phyloP scores from a whole-genome alignment of 2,329 filamentous ascomycete genomes.

The Neonectria sp. region DNA sequence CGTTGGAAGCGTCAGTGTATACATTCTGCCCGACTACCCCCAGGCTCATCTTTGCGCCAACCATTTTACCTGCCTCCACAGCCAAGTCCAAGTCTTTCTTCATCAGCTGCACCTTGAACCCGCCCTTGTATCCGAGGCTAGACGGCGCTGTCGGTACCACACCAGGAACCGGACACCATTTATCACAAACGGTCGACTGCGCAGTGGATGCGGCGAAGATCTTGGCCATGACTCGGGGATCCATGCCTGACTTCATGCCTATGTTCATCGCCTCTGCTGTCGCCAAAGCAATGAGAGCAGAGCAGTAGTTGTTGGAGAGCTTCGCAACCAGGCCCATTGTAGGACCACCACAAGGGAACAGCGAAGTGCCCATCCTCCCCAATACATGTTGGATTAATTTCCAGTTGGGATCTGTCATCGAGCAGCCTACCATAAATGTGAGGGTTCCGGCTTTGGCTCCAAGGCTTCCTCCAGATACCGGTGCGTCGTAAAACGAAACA shows the following conservation, averaged over 20 bases:
- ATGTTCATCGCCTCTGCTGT: slow-evolving; percentile 34
- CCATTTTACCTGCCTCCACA: slow-evolving; percentile 15
- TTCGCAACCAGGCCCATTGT: slow-evolving; percentile 30
- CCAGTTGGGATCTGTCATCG: slow-evolving; percentile 3
- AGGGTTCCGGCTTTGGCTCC: slow-evolving; percentile 21
- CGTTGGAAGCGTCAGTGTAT: slow-evolving; percentile 16
- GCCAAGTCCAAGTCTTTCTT: slow-evolving; percentile 33
- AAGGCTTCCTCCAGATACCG: slow-evolving; percentile 26
- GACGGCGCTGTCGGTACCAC: slow-evolving; percentile 27
- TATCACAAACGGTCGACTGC: slow-evolving; percentile 30
- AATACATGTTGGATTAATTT: not conserved
- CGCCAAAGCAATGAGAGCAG: slow-evolving; percentile 27
- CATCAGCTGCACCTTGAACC: slow-evolving; percentile 36
- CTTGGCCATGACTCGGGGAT: slow-evolving; percentile 21
- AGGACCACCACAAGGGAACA: slow-evolving; percentile 38
- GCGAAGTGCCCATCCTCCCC: slow-evolving; percentile 18
- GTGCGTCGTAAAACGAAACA: slow-evolving; percentile 24
- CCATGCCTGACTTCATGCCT: slow-evolving; percentile 29
- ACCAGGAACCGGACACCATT: slow-evolving; percentile 30
- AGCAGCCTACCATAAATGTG: slow-evolving; percentile 27
- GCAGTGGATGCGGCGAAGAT: slow-evolving; percentile 31
- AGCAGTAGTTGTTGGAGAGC: slow-evolving; percentile 36
- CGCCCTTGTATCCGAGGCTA: slow-evolving; percentile 27
- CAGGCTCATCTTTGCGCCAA: slow-evolving; percentile 18
- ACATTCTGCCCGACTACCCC: slow-evolving; percentile 13